A percentile compares a stretch with the other conserved stretches of the same genome.
Conservation (phyloP, 805 yeast genomes). For the Monosporozyma unispora region DNA sequence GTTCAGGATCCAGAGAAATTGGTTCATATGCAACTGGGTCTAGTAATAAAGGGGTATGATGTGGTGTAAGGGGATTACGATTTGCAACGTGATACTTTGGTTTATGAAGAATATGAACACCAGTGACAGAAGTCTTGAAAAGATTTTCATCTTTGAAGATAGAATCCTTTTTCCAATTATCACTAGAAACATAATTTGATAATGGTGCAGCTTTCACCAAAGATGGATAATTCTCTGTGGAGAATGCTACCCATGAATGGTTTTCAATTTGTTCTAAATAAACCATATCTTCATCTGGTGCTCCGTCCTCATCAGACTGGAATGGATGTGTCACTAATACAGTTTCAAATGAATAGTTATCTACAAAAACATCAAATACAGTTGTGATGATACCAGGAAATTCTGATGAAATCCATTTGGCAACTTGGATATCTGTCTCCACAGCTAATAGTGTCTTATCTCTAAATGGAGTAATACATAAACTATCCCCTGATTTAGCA, state of each 20-base stretch:
- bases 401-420: conserved; percentile 64
- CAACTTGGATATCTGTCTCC: conserved; percentile 56
- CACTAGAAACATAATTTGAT: conserved; percentile 45
- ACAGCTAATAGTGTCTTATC: conserved; percentile 73
- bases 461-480: conserved; percentile 76
- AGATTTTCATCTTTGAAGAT: conserved; percentile 32
- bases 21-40: conserved; percentile 17
- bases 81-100: background rate
- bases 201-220: conserved; percentile 71
- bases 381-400: conserved; percentile 65
- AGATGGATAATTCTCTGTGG: conserved; percentile 68
- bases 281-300: conserved; percentile 38
- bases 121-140: conserved; percentile 37
- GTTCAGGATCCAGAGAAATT: background rate
- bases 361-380: conserved; percentile 63
- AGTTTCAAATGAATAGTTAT: conserved; percentile 28
- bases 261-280: conserved; percentile 55
- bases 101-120: conserved; percentile 36
- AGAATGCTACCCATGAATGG: conserved; percentile 81
- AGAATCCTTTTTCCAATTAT: conserved; percentile 36
- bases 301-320: conserved; percentile 19
- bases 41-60: conserved; percentile 14
- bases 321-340: conserved; percentile 65
- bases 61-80: conserved; percentile 6
- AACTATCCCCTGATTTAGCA: conserved; percentile 53